phyloP scores from a whole-genome alignment of 106 monocot species.

The Acorus gramineus region DNA sequence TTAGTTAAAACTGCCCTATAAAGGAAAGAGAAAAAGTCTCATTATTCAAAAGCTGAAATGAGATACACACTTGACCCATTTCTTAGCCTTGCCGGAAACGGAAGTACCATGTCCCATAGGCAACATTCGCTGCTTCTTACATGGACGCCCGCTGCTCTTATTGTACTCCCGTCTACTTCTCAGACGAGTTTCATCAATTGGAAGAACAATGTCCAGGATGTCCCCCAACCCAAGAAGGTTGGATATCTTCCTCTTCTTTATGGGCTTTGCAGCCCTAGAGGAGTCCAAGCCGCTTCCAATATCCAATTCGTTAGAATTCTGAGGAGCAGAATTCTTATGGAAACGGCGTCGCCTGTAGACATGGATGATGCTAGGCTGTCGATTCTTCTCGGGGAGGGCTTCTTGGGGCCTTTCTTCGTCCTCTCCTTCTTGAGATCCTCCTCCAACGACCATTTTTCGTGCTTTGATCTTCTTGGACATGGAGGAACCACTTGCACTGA shows the following conservation, averaged over 20 bases:
- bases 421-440: background rate
- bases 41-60: background rate
- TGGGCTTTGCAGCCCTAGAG: background rate
- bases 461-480: conserved; percentile 75
- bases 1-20: conserved; percentile 2
- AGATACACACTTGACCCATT: conserved; percentile 77
- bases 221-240: conserved; percentile 36
- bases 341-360: too few relatives aligned
- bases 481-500: conserved; percentile 42
- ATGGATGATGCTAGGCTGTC: too few relatives aligned
- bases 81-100: conserved; percentile 25
- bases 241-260: conserved; percentile 15
- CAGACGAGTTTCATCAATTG: conserved; percentile 8
- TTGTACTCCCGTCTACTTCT: conserved; percentile 11
- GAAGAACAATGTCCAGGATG: background rate
- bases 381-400: too few relatives aligned
- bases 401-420: too few relatives aligned
- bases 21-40: background rate
- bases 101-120: conserved; percentile 14
- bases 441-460: conserved; percentile 9
- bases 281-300: background rate
- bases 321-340: too few relatives aligned
- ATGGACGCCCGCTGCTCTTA: conserved; percentile 6
- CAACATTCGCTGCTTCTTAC: background rate
- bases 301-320: background rate